Percentiles rank a stretch among this genome's conserved stretches.
phyloP scores from a whole-genome alignment of 176 grass and related monocot species.

The Dactylis glomerata region DNA sequence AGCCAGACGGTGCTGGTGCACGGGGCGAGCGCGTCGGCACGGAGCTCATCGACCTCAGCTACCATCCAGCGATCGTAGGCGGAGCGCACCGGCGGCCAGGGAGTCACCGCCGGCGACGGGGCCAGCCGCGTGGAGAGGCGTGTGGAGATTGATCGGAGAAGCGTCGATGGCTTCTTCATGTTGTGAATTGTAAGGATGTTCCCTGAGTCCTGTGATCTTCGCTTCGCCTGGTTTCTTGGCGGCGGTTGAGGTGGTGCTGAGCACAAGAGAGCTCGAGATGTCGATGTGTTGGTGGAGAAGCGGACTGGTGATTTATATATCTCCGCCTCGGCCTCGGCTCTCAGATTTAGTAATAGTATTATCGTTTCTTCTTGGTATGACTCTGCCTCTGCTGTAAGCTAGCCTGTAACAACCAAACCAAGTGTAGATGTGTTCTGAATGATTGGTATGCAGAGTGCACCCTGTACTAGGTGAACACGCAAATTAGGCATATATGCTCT shows the following conservation, averaged over 20 bases:
- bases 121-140: conserved; percentile 35
- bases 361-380: not conserved
- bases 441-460: conserved; percentile 12
- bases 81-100: conserved; percentile 71
- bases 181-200: not conserved
- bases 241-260: not conserved
- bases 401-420: not conserved
- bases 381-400: not conserved
- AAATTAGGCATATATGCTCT: too few species aligned
- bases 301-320: conserved; percentile 21
- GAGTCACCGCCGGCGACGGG: conserved; percentile 40
- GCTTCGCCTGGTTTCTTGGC: not conserved
- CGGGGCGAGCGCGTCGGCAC: conserved; percentile 16
- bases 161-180: conserved; percentile 67
- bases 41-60: conserved; percentile 71
- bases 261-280: conserved; percentile 9
- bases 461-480: conserved; percentile 3
- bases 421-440: conserved; percentile 1
- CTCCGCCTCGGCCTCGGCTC: not conserved
- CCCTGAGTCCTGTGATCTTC: not conserved
- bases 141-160: conserved; percentile 64
- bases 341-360: not conserved
- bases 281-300: not conserved
- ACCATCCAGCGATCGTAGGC: conserved; percentile 80
- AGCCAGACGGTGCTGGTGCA: conserved; percentile 64